Base-by-base conservation (phyloP, 2,329 filamentous ascomycete genomes). In the Ceratocystis papillata region DNA sequence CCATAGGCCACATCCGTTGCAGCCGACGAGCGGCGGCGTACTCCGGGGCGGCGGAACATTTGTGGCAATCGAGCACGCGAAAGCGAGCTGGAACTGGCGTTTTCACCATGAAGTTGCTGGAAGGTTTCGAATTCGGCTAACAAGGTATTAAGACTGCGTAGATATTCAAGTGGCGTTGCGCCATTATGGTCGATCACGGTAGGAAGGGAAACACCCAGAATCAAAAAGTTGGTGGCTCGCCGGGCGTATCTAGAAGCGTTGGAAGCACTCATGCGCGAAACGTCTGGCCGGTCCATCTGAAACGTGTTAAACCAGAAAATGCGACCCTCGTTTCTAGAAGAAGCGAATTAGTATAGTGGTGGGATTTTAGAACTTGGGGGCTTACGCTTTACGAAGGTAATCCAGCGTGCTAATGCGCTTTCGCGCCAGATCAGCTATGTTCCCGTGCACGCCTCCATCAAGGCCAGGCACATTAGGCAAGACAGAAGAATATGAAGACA, bases 261-360 rank as follows among this genome's bases (percentile, higher is more conserved):
- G 73, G 95, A 93, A 73, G 90, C 96, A 59, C 93, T 87, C 79
- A 96, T 87, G 72, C 87, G 86, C 63, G 83, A 79, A 44, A 97
- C 81, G 75, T 96, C 90, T 37, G 83, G 76, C 72, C 90, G 88
- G 70, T 91, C 89, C 76, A 96, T 96, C 73, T 96, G 88, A 68
- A 96, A 84, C 0, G 94, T 96, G 77, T 96, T 96, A 80, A 97
- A 96, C 92, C 94, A 97, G 79, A 96, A 97, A 53, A 96, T 86
- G 67, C 90, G 87, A 68, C 93, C 92, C 77, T 96, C 91, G 73
- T 99, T 92, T 33, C 90, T 96, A 17, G 48, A 25, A 55, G 48
- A 20, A 20, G 41, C 28, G 46, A 30, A 48, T 46, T 55, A 25
- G 25, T 8, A 15, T 53, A 3, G 25, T 53, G 37, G 25, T 60